These are phyloP conservation scores for Leccinum pachyderme DNA, from an alignment of 1,284 basidiomycete genomes.

Conservation along the genomic window DNA sequence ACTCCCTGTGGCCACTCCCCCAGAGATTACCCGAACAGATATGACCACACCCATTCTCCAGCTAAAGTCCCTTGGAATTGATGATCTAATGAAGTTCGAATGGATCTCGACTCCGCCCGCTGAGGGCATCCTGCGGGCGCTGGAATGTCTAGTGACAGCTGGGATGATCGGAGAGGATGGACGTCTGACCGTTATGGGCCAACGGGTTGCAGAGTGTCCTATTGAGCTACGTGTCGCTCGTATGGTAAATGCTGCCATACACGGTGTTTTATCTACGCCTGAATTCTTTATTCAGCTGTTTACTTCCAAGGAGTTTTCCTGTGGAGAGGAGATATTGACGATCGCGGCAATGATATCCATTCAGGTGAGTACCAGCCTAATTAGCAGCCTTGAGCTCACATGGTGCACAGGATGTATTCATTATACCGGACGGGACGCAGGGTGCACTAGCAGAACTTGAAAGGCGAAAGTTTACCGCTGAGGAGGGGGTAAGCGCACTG, in stretches of 20 bases:
- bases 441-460: slow-evolving; percentile 87
- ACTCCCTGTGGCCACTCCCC: slow-evolving; percentile 69
- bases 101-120: slow-evolving; percentile 89
- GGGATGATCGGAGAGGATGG: slow-evolving; percentile 74
- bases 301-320: slow-evolving; percentile 77
- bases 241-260: slow-evolving; percentile 49
- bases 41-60: slow-evolving; percentile 88
- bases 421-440: slow-evolving; percentile 81
- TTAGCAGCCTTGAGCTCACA: neutral
- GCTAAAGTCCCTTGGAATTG: slow-evolving; percentile 91
- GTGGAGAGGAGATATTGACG: slow-evolving; percentile 91
- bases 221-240: slow-evolving; percentile 73
- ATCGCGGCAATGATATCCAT: slow-evolving; percentile 95
- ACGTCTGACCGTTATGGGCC: slow-evolving; percentile 60
- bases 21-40: slow-evolving; percentile 89
- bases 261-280: neutral
- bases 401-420: slow-evolving; percentile 71
- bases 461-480: slow-evolving; percentile 91
- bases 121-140: slow-evolving; percentile 79
- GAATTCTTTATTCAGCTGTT: slow-evolving; percentile 64
- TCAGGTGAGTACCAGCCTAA: slow-evolving; percentile 49
- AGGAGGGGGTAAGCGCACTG: slow-evolving; percentile 79
- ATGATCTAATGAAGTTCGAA: slow-evolving; percentile 95
- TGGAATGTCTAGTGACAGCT: slow-evolving; percentile 72
- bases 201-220: slow-evolving; percentile 76